Evolutionary conservation across 352 stramenopile genomes (phyloP), one percentile per base, ranked within the genome.

Genomic region (Aphanomyces invadans): DNA sequence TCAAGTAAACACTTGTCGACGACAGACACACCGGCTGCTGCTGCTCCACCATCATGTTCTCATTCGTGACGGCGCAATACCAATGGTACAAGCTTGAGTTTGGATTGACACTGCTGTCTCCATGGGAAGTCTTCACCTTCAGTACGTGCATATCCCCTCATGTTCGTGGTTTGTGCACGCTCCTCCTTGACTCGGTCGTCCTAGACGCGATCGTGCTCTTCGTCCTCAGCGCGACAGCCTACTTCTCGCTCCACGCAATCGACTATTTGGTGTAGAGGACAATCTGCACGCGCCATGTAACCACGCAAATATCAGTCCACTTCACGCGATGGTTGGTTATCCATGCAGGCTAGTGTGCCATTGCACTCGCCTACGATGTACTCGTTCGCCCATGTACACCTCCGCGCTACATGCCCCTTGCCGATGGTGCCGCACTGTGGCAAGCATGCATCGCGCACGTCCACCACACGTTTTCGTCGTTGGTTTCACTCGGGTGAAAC

Each of bases 81-180:
- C 78, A 79, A 69, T 87, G 79, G 79, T 92, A 92, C 80, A 92
- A 92, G 78, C 74, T 92, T 48, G 84, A 92, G 81, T 92, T 90
- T 62, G 84, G 81, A 23, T 78, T 92, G 65, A 87, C 84, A 29
- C 88, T 92, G 78, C 74, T 92, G 23, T 89, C 78, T 72, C 80
- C 80, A 70, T 89, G 82, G 76, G 84, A 92, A 68, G 80, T 86
- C 31, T 65, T 79, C n/a, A 85, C 87, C 72, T 90, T 90, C 75
- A 90, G 84, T 92, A 74, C 72, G 84, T 90, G 7, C 3, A 9
- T 62, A 1, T 19, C 33, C 29, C 32, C 38, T 48, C 9, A 36
- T 9, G 26, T 9, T 51, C 33, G 19, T 36, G 10, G 11, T 57
- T 21, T 29, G 12, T 4, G 19, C 46, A 12, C 46, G n/a, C n/a